Evolutionary conservation across 768 basidiomycete species (phyloP).

Genomic region (Tephrocybe sp.): DNA sequence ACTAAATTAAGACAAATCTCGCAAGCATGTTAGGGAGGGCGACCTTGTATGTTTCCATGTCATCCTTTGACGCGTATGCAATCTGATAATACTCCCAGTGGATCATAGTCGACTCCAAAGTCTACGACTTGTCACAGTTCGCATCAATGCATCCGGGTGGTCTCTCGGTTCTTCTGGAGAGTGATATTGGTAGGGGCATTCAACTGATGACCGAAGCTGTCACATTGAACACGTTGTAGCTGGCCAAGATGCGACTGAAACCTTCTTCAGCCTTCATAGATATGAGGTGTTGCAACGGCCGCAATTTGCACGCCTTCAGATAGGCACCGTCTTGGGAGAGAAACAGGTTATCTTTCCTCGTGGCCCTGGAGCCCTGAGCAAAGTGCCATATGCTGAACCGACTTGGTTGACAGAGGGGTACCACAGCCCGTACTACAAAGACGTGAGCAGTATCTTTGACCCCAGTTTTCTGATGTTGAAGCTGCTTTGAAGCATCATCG

Average conservation of each 20-base stretch:
- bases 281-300: slow-evolving; percentile 68
- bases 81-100: slow-evolving; percentile 7
- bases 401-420: slow-evolving; percentile 67
- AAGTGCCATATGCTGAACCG: slow-evolving; percentile 79
- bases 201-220: not conserved
- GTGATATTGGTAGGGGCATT: slow-evolving; percentile 53
- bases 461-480: not conserved
- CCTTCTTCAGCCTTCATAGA: slow-evolving; percentile 74
- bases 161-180: slow-evolving; percentile 58
- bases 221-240: slow-evolving; percentile 32
- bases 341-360: slow-evolving; percentile 44
- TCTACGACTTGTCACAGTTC: slow-evolving; percentile 74
- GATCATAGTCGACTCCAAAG: slow-evolving; percentile 32
- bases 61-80: not conserved
- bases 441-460: slow-evolving; percentile 11
- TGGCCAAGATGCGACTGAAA: slow-evolving; percentile 71
- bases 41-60: slow-evolving; percentile 11
- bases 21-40: slow-evolving; percentile 14
- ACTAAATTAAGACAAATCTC: not conserved
- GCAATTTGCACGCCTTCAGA: slow-evolving; percentile 59
- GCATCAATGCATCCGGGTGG: slow-evolving; percentile 76
- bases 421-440: slow-evolving; percentile 31
- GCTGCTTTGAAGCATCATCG: slow-evolving; percentile 14
- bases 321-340: slow-evolving; percentile 62
- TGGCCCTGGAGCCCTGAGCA: slow-evolving; percentile 51